Conservation (phyloP, 768 basidiomycete genomes). For the Rhizopogon salebrosus region DNA sequence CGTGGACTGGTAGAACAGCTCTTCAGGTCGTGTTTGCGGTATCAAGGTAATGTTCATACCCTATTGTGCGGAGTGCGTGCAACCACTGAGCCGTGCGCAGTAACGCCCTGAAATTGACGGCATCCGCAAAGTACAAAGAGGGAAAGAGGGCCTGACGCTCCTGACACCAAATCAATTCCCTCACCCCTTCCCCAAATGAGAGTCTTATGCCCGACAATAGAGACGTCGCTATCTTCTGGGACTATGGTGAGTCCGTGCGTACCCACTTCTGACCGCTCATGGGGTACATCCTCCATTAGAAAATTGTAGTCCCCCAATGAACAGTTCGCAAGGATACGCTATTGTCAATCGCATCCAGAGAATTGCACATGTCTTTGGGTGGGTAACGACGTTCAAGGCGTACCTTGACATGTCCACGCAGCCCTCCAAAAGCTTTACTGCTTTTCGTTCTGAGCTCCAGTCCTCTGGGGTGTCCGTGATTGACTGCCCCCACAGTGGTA, state of each 20-base stretch:
- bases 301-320: constrained; percentile 26
- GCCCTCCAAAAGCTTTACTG: constrained; percentile 26
- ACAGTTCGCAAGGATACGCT: constrained; percentile 26
- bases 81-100: no score
- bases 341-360: constrained; percentile 39
- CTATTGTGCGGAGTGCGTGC: no score
- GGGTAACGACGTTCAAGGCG: constrained; percentile 45
- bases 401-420: constrained; percentile 47
- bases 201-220: constrained; percentile 28
- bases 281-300: constrained; percentile 14
- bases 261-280: neutral
- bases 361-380: constrained; percentile 43
- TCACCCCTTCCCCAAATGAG: neutral
- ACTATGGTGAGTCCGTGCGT: constrained; percentile 23
- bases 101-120: no score
- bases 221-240: constrained; percentile 40
- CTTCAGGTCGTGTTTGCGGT: no score
- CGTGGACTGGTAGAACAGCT: no score
- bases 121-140: constrained; percentile 20
- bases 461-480: constrained; percentile 39
- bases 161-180: no score
- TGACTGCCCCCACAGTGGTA: constrained; percentile 30
- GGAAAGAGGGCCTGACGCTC: no score
- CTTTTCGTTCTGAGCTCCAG: constrained; percentile 38
- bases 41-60: no score